Percentiles rank a stretch among this genome's conserved stretches.
These are phyloP conservation scores for Vitis hybrid DNA, from an alignment of 177 flowering plant genomes.

Conservation along the genomic window DNA sequence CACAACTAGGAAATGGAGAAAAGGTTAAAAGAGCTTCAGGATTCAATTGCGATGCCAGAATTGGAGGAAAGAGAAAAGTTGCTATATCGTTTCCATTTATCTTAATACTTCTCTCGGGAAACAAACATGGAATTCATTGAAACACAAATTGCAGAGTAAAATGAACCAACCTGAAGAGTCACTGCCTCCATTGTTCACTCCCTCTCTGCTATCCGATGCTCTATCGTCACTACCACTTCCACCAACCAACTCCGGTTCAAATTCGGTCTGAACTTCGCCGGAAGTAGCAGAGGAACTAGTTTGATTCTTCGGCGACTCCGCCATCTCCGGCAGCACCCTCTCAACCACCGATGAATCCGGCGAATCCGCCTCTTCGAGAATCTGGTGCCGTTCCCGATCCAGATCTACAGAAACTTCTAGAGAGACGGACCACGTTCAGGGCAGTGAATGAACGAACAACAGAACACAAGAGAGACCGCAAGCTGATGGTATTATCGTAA, in stretches of 20 bases:
- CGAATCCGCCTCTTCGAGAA: neutral
- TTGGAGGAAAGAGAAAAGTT: too few species aligned
- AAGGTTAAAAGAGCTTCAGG: too few species aligned
- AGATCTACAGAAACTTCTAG: conserved; percentile 12
- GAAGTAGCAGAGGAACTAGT: conserved; percentile 15
- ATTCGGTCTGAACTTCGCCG: conserved; percentile 20
- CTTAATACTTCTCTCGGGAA: neutral
- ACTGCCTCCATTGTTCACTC: conserved; percentile 16
- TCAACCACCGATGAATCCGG: neutral
- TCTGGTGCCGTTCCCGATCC: conserved; percentile 6
- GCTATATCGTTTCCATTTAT: too few species aligned
- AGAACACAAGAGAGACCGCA: too few species aligned
- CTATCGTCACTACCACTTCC: conserved; percentile 11
- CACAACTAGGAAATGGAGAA: too few species aligned
- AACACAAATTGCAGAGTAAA: neutral
- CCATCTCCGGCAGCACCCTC: conserved; percentile 18
- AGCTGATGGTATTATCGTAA: too few species aligned
- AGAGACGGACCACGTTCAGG: neutral
- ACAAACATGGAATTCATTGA: neutral
- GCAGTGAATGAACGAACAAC: too few species aligned
- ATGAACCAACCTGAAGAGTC: conserved; percentile 25
- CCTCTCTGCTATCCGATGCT: conserved; percentile 18
- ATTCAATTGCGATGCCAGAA: too few species aligned
- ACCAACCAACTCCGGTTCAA: conserved; percentile 14
- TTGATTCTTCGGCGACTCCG: conserved; percentile 18